phyloP scores from a whole-genome alignment of 2,329 filamentous ascomycete species.

The Beauveria medogensis region DNA sequence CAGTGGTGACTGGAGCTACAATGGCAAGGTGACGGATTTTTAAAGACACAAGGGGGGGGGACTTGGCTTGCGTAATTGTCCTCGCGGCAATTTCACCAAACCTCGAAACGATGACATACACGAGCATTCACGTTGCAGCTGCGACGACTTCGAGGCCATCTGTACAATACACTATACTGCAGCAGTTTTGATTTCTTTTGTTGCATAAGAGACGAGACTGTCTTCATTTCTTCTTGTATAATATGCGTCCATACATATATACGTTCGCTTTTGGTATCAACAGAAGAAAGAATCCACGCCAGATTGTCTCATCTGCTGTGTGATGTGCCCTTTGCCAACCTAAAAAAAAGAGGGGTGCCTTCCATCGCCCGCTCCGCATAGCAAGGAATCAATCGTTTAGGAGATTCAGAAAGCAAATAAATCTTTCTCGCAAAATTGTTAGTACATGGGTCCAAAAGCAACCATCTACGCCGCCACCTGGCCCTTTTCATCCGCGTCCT shows the following conservation, averaged over 20 bases:
- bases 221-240: neutral
- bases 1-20: conserved; percentile 78
- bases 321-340: conserved; percentile 4
- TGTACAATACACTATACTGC: neutral
- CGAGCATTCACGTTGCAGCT: too few relatives aligned
- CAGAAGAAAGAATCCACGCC: neutral
- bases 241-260: neutral
- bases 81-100: too few relatives aligned
- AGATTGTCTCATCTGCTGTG: neutral
- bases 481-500: conserved; percentile 1
- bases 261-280: conserved; percentile 10
- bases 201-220: neutral
- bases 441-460: neutral
- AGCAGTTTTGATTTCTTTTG: too few relatives aligned
- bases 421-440: conserved; percentile 1
- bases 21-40: conserved; percentile 92
- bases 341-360: neutral
- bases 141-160: neutral
- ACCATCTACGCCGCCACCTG: conserved; percentile 3
- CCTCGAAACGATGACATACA: too few relatives aligned
- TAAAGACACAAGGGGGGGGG: conserved; percentile 21
- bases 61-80: too few relatives aligned
- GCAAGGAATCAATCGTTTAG: neutral
- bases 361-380: neutral
- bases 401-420: neutral